Base-by-base conservation (phyloP, 164 flowering plant species). In the Chloranthus sessilifolius region DNA sequence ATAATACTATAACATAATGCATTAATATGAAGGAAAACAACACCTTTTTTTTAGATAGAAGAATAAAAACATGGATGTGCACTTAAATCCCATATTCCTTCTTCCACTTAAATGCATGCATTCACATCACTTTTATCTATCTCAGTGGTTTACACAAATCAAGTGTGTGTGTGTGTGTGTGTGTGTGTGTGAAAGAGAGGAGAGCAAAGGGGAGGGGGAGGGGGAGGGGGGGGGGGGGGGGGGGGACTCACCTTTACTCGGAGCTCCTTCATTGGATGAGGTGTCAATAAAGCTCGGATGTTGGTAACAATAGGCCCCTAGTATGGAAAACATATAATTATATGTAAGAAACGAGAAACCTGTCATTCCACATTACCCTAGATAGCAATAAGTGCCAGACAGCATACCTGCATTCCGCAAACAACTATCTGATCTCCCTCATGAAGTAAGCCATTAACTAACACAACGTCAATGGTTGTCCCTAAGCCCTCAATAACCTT, bases 391-490 rank as follows among this genome's bases (percentile, higher is more conserved):
- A 36, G 41, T n/a, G 19, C 53, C 41, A 4, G 25, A 25, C 39
- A 43, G 43, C 82, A 65, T 73, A 63, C 96, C 85, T 88, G 97
- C 87, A 84, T 72, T 53, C 97, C 99, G 55, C 99, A 87, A 53
- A 94, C 99, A 64, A 89, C 95, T 52, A 94, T 87, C 62, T 89
- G 96, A 74, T 94, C 96, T 26, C 92, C 96, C 67, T 89, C 97
- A 70, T 81, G 99, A 56, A 94, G 92, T 62, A 89, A 76, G 25
- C 99, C 99, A 71, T 94, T 94, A 8, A 94, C 96, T 25, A 94
- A 66, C 26, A 94, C 88, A 53, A 94, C 99, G 81, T 94, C 99
- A 56, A 94, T 87, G 28, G 97, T 94, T 56, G 97, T 94, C 50
- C 99, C 99, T 46, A 78, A 88, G 53, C 99, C 99, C 76, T 87